phyloP scores from a whole-genome alignment of 2,329 filamentous ascomycete genomes.

The Parafenestella ontariensis region DNA sequence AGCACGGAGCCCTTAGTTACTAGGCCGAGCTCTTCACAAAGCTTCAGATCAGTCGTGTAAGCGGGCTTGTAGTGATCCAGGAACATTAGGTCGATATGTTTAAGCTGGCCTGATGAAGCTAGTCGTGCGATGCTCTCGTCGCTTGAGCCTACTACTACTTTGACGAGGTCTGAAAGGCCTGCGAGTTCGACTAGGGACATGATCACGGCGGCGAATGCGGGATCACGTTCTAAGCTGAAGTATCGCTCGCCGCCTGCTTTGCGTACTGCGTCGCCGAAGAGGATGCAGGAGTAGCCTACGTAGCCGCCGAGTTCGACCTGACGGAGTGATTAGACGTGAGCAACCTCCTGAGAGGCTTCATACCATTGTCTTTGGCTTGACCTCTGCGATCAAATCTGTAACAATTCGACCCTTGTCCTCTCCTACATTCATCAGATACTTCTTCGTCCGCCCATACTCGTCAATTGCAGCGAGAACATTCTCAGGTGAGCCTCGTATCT shows the following conservation, averaged over 20 bases:
- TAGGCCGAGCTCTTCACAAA: conserved; percentile 74
- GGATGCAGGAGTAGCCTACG: conserved; percentile 79
- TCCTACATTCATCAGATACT: conserved; percentile 83
- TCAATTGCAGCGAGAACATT: conserved; percentile 74
- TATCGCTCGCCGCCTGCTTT: conserved; percentile 70
- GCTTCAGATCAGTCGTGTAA: conserved; percentile 76
- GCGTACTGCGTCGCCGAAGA: conserved; percentile 73
- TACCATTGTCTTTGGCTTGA: conserved; percentile 72
- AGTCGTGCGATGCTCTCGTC: conserved; percentile 70
- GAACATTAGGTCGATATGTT: conserved; percentile 74
- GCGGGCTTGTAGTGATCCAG: conserved; percentile 82
- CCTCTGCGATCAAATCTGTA: conserved; percentile 69
- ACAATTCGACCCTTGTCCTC: conserved; percentile 76
- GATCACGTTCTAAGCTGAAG: conserved; percentile 75
- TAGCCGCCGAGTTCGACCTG: conserved; percentile 80
- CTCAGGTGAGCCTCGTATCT: conserved; percentile 69
- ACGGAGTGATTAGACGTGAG: conserved; percentile 8
- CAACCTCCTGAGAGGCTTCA: neutral
- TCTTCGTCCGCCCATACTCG: conserved; percentile 68
- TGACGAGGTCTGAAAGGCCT: conserved; percentile 73
- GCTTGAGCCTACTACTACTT: conserved; percentile 73
- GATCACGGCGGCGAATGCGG: conserved; percentile 76
- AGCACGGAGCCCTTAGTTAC: conserved; percentile 68
- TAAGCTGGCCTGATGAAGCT: conserved; percentile 60
- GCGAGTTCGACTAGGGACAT: conserved; percentile 74